Evolutionary conservation across 495 filamentous ascomycete genomes (phyloP), one percentile per base, ranked within the genome.

Genomic region (Extremus antarcticus): DNA sequence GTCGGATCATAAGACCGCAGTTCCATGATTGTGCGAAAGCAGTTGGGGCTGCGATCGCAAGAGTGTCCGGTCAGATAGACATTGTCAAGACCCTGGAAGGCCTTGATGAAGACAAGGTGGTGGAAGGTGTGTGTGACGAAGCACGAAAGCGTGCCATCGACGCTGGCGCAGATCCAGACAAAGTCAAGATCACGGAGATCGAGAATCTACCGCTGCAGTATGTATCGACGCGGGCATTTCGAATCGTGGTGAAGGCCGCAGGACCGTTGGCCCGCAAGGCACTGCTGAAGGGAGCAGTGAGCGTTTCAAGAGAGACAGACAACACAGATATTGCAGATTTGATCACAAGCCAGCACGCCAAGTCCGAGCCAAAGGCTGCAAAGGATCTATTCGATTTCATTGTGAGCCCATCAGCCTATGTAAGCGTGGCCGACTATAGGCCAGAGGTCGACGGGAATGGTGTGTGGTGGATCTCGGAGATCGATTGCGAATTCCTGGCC

Each of bases 21-120:
- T 68, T 57, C 51, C 60, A 64, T 25, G 61, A 64, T 24, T 74
- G 79, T 9, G 78, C 77, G 0, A 81, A 81, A 62, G 77, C 78
- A 0, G 75, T 81, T 38, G 77, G 78, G 3, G 77, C 78, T 45
- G 78, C 78, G 4, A 78, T 94, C 49, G 72, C 75, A 15, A 71
- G 74, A 52, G 74, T 79, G 22, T 73, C 71, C 22, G 77, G 72
- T 2, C 71, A 70, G 9, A 66, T 75, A 16, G 74, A 77, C 57
- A 35, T 35, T 13, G 29, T 35, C 29, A 35, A 35, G 13, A 66
- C 71, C 19, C 70, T 77, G 43, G 65, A 71, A 57, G 69, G 66
- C n/a, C 61, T 70, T 3, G 64, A 55, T 29, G 61, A 71, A 46
- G 58, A 68, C 25, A 64, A 66, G 22, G 65, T 69, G 43, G 60